Evolutionary conservation across 257 asterid genomes (phyloP).

Genomic region (Nicotiana attenuata): DNA sequence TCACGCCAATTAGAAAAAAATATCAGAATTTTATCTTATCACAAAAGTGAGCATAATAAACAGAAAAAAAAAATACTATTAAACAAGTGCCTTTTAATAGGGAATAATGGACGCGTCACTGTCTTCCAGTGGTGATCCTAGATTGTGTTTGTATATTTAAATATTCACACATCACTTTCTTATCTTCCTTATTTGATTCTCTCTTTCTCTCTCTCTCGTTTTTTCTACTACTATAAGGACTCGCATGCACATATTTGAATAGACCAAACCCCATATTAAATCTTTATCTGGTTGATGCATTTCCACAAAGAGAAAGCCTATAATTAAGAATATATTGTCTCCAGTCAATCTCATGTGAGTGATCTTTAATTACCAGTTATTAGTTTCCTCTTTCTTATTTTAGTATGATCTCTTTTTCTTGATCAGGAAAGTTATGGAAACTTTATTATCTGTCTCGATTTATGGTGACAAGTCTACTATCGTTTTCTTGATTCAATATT

Average conservation of each 20-base stretch:
- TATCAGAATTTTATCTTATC: background rate
- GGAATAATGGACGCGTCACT: background rate
- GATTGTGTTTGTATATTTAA: slow-evolving; percentile 7
- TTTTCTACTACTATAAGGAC: background rate
- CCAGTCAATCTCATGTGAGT: slow-evolving; percentile 8
- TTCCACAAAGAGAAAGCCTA: slow-evolving; percentile 9
- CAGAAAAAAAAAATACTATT: background rate
- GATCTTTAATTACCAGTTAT: background rate
- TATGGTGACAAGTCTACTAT: background rate
- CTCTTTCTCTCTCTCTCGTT: background rate
- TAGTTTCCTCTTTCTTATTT: background rate
- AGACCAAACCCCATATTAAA: background rate
- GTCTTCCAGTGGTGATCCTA: slow-evolving; percentile 1
- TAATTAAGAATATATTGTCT: background rate
- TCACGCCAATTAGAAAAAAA: too few relatives aligned
- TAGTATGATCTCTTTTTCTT: background rate
- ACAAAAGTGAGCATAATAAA: background rate
- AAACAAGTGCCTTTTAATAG: background rate
- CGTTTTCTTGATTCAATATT: background rate
- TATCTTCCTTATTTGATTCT: background rate
- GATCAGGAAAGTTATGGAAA: background rate
- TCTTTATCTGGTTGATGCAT: background rate
- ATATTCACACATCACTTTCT: background rate
- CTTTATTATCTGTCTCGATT: background rate
- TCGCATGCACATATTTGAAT: background rate